Evolutionary conservation across 1,284 basidiomycete genomes (phyloP).

Genomic region (Naganishia albida): DNA sequence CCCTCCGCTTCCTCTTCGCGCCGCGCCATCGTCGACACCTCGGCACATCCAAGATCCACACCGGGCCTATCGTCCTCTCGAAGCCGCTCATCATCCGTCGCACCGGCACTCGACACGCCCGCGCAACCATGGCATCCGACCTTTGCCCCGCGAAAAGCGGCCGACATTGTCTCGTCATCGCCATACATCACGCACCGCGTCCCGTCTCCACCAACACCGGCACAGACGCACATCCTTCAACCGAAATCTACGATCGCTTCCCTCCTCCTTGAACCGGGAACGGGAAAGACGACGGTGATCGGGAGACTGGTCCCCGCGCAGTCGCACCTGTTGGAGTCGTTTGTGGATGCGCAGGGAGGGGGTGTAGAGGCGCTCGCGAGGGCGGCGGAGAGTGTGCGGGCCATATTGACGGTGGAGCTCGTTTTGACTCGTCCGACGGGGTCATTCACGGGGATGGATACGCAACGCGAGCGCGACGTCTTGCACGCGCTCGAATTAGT

Average conservation of each 20-base stretch:
- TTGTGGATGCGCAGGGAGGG: neutral
- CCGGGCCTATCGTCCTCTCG: constrained; percentile 1
- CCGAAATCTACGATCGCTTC: constrained; percentile 22
- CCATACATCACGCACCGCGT: constrained; percentile 1
- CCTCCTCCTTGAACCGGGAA: constrained; percentile 1
- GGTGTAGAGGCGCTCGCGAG: constrained; percentile 8
- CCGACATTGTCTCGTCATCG: neutral
- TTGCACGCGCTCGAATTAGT: constrained; percentile 1
- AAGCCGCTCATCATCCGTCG: constrained; percentile 8
- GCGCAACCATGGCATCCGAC: neutral
- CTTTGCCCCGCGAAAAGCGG: neutral
- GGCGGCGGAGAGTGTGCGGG: neutral
- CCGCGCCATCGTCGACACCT: neutral
- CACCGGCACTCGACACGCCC: neutral
- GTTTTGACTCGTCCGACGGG: neutral
- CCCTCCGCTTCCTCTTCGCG: neutral
- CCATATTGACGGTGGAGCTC: constrained; percentile 9
- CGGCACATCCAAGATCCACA: neutral
- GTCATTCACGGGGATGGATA: neutral
- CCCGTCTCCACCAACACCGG: neutral
- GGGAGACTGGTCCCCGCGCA: neutral
- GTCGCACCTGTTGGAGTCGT: constrained; percentile 3
- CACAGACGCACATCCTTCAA: neutral
- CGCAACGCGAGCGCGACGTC: constrained; percentile 3
- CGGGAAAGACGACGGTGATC: constrained; percentile 17